phyloP scores from a whole-genome alignment of 306 rosid species.

The Cajanus cajan region DNA sequence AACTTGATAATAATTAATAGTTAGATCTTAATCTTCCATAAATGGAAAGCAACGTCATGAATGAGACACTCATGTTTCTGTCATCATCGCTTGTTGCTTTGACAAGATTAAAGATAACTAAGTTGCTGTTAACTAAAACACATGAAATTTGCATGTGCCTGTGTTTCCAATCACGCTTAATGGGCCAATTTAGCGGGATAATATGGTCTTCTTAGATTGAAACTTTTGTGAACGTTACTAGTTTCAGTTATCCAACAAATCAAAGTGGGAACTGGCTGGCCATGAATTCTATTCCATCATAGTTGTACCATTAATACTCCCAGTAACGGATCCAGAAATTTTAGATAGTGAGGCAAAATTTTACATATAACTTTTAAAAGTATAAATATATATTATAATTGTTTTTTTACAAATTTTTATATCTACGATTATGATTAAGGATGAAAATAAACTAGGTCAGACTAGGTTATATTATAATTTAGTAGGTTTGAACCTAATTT shows the following conservation, averaged over 20 bases:
- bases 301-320: neutral
- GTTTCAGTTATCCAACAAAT: conserved; percentile 43
- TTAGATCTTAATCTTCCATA: conserved; percentile 65
- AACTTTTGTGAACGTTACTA: conserved; percentile 38
- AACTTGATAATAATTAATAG: conserved; percentile 40
- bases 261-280: conserved; percentile 52
- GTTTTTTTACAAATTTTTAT: too few species aligned
- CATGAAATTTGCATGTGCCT: conserved; percentile 79
- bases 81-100: conserved; percentile 54
- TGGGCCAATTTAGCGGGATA: conserved; percentile 61
- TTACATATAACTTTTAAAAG: too few species aligned
- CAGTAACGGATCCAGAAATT: too few species aligned
- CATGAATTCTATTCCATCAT: conserved; percentile 40
- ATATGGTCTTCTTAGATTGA: conserved; percentile 53
- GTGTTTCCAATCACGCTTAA: conserved; percentile 61
- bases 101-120: conserved; percentile 59
- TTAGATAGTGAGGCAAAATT: too few species aligned
- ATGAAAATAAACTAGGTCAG: too few species aligned
- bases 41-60: conserved; percentile 54
- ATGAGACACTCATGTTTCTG: conserved; percentile 51
- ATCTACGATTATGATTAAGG: too few species aligned
- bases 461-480: too few species aligned
- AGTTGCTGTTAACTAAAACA: conserved; percentile 50
- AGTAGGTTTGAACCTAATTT: too few species aligned
- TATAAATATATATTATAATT: too few species aligned